A percentile compares a stretch with the other conserved stretches of the same genome.
These are phyloP conservation scores for Ophiostoma pallidulum DNA, from an alignment of 2,329 filamentous ascomycete species.

Conservation along the genomic window DNA sequence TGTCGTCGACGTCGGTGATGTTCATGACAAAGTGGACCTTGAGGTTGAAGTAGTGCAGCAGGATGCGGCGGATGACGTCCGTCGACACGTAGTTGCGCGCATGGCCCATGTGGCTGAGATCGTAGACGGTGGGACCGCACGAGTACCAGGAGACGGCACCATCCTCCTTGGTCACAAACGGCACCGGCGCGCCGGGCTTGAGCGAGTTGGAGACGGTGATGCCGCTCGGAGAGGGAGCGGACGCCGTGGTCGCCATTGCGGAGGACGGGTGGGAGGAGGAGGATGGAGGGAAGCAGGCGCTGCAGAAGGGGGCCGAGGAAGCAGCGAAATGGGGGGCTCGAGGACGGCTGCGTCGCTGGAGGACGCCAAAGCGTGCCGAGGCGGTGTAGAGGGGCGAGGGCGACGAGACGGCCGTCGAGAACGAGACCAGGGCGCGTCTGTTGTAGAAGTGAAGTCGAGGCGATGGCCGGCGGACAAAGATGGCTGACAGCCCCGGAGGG, in stretches of 20 bases:
- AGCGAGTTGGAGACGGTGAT: slow-evolving; percentile 74
- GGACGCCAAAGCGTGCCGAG: too few relatives aligned
- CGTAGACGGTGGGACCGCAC: slow-evolving; percentile 43
- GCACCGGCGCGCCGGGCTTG: slow-evolving; percentile 57
- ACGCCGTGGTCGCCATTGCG: background rate
- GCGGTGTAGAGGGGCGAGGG: too few relatives aligned
- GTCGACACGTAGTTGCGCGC: slow-evolving; percentile 69
- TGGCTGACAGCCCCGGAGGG: slow-evolving; percentile 3
- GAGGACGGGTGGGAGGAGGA: background rate
- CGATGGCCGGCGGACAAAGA: slow-evolving; percentile 4
- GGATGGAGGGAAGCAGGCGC: background rate
- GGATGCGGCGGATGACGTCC: slow-evolving; percentile 62
- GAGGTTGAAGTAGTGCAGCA: slow-evolving; percentile 62
- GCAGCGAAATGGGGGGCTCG: too few relatives aligned
- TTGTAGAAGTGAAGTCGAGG: background rate
- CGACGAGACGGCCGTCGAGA: background rate
- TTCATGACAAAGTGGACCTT: slow-evolving; percentile 68
- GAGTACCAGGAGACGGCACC: slow-evolving; percentile 19
- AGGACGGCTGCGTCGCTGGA: too few relatives aligned
- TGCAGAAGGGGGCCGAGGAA: background rate
- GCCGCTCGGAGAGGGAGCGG: slow-evolving; percentile 8
- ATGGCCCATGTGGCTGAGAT: slow-evolving; percentile 66
- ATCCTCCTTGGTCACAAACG: slow-evolving; percentile 16
- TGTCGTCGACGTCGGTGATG: slow-evolving; percentile 63
- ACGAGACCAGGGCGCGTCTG: background rate